Percentiles rank a stretch among this genome's conserved stretches.
phyloP scores from a whole-genome alignment of 345 rosid species.

The Boechera stricta region DNA sequence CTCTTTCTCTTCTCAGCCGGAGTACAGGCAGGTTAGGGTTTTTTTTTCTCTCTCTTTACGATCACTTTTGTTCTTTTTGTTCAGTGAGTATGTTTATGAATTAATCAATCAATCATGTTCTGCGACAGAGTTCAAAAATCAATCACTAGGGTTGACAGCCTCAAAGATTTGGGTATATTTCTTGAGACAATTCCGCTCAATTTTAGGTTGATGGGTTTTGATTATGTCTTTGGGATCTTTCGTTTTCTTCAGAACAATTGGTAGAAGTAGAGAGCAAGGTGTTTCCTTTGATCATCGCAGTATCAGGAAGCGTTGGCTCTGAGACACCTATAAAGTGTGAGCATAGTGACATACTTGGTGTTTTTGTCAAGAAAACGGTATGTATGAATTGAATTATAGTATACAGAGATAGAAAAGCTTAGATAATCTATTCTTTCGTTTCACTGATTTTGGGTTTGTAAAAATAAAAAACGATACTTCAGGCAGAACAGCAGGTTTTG shows the following conservation, averaged over 20 bases:
- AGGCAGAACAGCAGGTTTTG: constrained; percentile 80
- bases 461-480: constrained; percentile 21
- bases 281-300: constrained; percentile 69
- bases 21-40: constrained; percentile 68
- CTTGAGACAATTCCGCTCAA: not conserved
- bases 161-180: constrained; percentile 59
- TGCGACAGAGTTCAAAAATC: constrained; percentile 65
- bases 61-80: not conserved
- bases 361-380: constrained; percentile 84
- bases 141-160: constrained; percentile 65
- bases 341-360: constrained; percentile 60
- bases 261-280: constrained; percentile 67
- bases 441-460: constrained; percentile 4
- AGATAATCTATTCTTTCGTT: not conserved
- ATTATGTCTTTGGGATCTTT: constrained; percentile 1
- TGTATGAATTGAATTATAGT: not conserved
- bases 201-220: not conserved
- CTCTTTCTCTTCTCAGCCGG: constrained; percentile 78
- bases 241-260: constrained; percentile 58
- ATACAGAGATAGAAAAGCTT: not conserved
- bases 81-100: not conserved
- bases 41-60: not conserved
- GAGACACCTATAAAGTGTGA: constrained; percentile 77
- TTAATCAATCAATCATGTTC: not conserved
- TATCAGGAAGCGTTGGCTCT: constrained; percentile 84